Percentiles rank a stretch among this genome's conserved stretches.
Conservation (phyloP, 2,329 filamentous ascomycete species). For the Calonectria pseudoreteaudii region DNA sequence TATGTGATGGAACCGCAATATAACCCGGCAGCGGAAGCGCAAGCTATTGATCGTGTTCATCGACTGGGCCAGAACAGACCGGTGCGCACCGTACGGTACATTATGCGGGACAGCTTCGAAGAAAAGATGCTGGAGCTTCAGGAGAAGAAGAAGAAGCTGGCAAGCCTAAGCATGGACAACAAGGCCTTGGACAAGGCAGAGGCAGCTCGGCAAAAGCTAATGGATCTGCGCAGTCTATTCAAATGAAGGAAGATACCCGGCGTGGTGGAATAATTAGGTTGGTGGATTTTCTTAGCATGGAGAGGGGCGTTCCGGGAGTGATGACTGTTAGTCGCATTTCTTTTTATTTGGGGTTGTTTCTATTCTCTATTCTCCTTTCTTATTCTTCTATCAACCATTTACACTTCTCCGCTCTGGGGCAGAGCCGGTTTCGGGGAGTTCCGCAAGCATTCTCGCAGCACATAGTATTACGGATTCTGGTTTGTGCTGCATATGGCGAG, state of each 20-base stretch:
- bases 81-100: conserved; percentile 87
- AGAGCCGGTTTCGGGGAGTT: conserved; percentile 24
- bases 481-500: conserved; percentile 28
- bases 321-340: conserved; percentile 29
- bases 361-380: conserved; percentile 23
- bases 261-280: conserved; percentile 23
- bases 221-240: conserved; percentile 70
- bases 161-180: conserved; percentile 85
- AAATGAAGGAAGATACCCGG: conserved; percentile 51
- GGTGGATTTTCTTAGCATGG: conserved; percentile 31
- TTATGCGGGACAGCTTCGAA: conserved; percentile 93
- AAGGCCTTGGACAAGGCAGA: conserved; percentile 63
- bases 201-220: conserved; percentile 70
- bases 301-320: conserved; percentile 37
- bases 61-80: conserved; percentile 89
- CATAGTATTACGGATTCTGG: conserved; percentile 31
- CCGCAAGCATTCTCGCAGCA: conserved; percentile 30
- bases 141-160: conserved; percentile 91
- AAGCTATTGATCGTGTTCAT: conserved; percentile 94
- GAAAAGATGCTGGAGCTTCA: conserved; percentile 93
- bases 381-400: conserved; percentile 44
- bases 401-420: conserved; percentile 15
- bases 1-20: conserved; percentile 99
- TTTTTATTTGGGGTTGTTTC: conserved; percentile 44
- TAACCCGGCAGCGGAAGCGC: conserved; percentile 94